A percentile compares a stretch with the other conserved stretches of the same genome.
phyloP scores from a whole-genome alignment of 1,284 basidiomycete genomes.

The Cutaneotrichosporon arboriforme region DNA sequence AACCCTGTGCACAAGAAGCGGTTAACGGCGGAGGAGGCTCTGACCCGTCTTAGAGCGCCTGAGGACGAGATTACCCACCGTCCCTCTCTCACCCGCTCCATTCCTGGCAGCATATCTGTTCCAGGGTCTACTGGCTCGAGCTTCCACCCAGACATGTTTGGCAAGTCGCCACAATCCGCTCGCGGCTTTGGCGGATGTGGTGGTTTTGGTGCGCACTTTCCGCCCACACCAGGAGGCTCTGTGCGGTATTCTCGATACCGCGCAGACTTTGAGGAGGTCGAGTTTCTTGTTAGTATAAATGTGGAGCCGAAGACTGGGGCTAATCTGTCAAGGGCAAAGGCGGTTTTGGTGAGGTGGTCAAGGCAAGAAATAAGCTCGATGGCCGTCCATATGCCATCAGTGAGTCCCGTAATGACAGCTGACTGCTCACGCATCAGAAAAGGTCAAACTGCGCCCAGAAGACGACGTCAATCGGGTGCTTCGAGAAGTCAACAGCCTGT shows the following conservation, averaged over 20 bases:
- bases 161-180: conserved; percentile 19
- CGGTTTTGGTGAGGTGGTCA: conserved; percentile 89
- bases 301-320: not conserved
- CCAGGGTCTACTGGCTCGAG: conserved; percentile 6
- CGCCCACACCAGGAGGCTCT: conserved; percentile 15
- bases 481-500: conserved; percentile 84
- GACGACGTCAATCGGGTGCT: conserved; percentile 83
- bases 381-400: conserved; percentile 47
- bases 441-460: conserved; percentile 71
- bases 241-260: conserved; percentile 40
- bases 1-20: conserved; percentile 39
- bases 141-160: conserved; percentile 21
- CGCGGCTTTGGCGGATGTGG: conserved; percentile 10
- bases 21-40: conserved; percentile 40
- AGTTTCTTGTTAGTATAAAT: conserved; percentile 39
- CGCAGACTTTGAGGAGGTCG: conserved; percentile 48
- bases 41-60: conserved; percentile 23
- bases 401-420: conserved; percentile 25
- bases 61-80: conserved; percentile 27
- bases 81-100: not conserved
- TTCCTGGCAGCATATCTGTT: not conserved
- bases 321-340: conserved; percentile 65
- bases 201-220: conserved; percentile 22
- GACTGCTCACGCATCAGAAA: conserved; percentile 63
- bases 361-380: conserved; percentile 73